Evolutionary conservation across 2,329 filamentous ascomycete species (phyloP).

Genomic region (Phoma sp.): DNA sequence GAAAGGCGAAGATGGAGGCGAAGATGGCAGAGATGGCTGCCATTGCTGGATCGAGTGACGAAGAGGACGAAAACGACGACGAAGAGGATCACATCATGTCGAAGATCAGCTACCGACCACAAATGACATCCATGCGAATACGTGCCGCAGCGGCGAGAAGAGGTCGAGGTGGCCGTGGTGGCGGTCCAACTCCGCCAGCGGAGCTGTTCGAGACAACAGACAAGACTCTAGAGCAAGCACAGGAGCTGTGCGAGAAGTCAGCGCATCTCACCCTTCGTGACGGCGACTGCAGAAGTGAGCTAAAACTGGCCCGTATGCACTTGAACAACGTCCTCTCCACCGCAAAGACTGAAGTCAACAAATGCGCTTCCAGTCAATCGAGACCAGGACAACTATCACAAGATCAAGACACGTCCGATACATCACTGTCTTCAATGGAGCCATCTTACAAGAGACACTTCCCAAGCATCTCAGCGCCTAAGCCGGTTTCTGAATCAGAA

Average conservation of each 20-base stretch:
- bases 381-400: slow-evolving; percentile 19
- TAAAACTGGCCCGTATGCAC: slow-evolving; percentile 71
- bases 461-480: slow-evolving; percentile 18
- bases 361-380: slow-evolving; percentile 28
- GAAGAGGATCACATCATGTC: slow-evolving; percentile 38
- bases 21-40: slow-evolving; percentile 64
- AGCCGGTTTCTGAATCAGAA: slow-evolving; percentile 8
- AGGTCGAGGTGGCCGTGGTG: slow-evolving; percentile 11
- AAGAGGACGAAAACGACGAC: slow-evolving; percentile 35
- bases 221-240: slow-evolving; percentile 78
- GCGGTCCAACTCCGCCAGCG: slow-evolving; percentile 25
- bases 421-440: slow-evolving; percentile 24
- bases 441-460: slow-evolving; percentile 25
- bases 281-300: slow-evolving; percentile 81
- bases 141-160: slow-evolving; percentile 26
- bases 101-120: slow-evolving; percentile 49
- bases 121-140: slow-evolving; percentile 42
- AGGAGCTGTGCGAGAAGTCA: slow-evolving; percentile 82
- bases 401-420: slow-evolving; percentile 27
- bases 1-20: slow-evolving; percentile 86
- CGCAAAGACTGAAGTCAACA: slow-evolving; percentile 55
- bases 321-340: slow-evolving; percentile 69
- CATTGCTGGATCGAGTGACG: slow-evolving; percentile 39
- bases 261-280: slow-evolving; percentile 90
- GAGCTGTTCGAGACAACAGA: slow-evolving; percentile 70